Base-by-base conservation (phyloP, 2,329 filamentous ascomycete genomes). In the Juglanconis oblonga region DNA sequence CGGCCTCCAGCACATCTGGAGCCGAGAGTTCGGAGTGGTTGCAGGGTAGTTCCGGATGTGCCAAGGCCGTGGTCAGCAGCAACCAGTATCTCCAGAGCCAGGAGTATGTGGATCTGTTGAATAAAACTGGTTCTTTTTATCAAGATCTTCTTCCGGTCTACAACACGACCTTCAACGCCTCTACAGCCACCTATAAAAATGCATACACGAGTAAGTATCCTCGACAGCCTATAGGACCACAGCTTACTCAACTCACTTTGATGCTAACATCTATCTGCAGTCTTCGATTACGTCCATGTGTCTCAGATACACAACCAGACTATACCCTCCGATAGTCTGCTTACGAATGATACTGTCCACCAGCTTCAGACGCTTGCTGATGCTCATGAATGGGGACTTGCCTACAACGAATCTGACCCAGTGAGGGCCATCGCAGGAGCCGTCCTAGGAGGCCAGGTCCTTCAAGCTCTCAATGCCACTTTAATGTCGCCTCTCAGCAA, bases 321-420 rank as follows among this genome's bases (percentile, higher is more conserved):
- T 59, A 89, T 91, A 67, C 79, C 83, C 32, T 81, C 81, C 3
- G 70, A 76, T 31, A 71, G 84, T 55, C 78, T 90, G 50, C 81
- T 93, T 62, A 88, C 86, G 51, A 67, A 77, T 42, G 76, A 79
- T 1, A 81, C 82, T 32, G 78, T 91, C 58, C 71, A 77, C 67
- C 84, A 89, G 70, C 83, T 95, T 59, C 81, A 83, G 67, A 82
- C 83, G n/a, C 85, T 95, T 36, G 92, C 93, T 66, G 87, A 93
- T 71, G 77, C 79, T 61, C 90, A 95, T 73, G 90, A 97, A 73
- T 96, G 84, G 79, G 88, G 87, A 69, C 85, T 95, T 13, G 91
- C 91, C 56, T 96, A 89, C 83, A 94, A 96, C 76, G 75, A 78
- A 64, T 89, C 86, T 75, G 90, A 93, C 68, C 77, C 82, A 49